These are phyloP conservation scores for Globisporangium spiculum DNA, from an alignment of 352 stramenopile species.

Conservation along the genomic window DNA sequence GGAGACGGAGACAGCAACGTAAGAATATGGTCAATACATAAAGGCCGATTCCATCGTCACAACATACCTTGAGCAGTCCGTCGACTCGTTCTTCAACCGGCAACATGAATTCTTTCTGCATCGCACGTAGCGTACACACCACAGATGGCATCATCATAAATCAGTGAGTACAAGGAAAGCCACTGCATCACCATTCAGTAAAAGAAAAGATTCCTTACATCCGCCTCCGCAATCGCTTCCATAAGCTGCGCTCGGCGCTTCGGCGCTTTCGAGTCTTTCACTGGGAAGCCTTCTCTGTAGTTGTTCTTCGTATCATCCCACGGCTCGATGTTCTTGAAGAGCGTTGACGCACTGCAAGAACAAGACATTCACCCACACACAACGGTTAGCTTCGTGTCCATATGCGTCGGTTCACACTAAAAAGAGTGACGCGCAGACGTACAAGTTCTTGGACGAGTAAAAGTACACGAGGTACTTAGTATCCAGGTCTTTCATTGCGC, in stretches of 20 bases:
- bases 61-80: slow-evolving; percentile 43
- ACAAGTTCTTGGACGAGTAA: slow-evolving; percentile 79
- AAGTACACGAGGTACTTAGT: slow-evolving; percentile 78
- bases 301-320: slow-evolving; percentile 72
- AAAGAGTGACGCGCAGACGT: slow-evolving; percentile 1
- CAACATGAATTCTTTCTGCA: slow-evolving; percentile 57
- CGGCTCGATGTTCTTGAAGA: slow-evolving; percentile 62
- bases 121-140: slow-evolving; percentile 8
- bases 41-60: not conserved
- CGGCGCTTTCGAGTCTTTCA: slow-evolving; percentile 69
- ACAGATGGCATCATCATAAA: slow-evolving; percentile 4
- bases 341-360: slow-evolving; percentile 37
- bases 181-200: not conserved
- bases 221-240: slow-evolving; percentile 62
- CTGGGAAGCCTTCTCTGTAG: slow-evolving; percentile 60
- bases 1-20: not conserved
- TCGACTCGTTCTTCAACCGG: slow-evolving; percentile 53
- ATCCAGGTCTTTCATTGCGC: slow-evolving; percentile 53
- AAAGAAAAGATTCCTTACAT: slow-evolving; percentile 34
- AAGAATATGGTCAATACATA: too few relatives aligned
- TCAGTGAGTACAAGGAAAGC: not conserved
- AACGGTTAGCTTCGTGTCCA: slow-evolving; percentile 1
- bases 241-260: slow-evolving; percentile 69
- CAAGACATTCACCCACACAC: not conserved
- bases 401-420: not conserved